These are phyloP conservation scores for Pseudocercospora eumusae DNA, from an alignment of 2,329 filamentous ascomycete genomes.

Conservation along the genomic window DNA sequence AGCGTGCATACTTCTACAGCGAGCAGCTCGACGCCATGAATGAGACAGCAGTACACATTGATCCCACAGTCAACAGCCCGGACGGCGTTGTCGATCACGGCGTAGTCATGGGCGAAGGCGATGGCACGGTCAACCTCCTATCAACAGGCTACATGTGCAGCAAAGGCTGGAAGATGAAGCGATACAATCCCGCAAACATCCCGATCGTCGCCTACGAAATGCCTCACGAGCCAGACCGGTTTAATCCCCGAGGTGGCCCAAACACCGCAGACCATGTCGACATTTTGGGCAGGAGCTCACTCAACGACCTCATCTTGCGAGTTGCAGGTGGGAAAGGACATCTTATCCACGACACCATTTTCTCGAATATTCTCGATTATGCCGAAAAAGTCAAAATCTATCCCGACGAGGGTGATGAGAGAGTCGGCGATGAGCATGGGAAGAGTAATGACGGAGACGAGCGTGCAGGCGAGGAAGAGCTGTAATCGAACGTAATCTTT, in stretches of 20 bases:
- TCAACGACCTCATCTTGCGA: constrained; percentile 87
- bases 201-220: constrained; percentile 89
- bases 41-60: constrained; percentile 55
- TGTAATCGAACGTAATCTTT: too few species aligned
- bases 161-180: constrained; percentile 87
- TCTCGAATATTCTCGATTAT: constrained; percentile 81
- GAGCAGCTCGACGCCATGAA: constrained; percentile 65
- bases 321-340: constrained; percentile 85
- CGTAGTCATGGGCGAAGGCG: constrained; percentile 92
- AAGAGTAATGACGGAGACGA: neutral
- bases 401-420: constrained; percentile 22
- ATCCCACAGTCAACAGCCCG: constrained; percentile 69
- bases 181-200: constrained; percentile 85
- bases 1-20: constrained; percentile 89
- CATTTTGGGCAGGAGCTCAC: constrained; percentile 80
- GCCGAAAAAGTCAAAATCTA: constrained; percentile 65
- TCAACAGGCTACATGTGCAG: constrained; percentile 96
- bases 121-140: constrained; percentile 92
- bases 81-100: constrained; percentile 71
- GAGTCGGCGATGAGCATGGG: constrained; percentile 12
- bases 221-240: constrained; percentile 92
- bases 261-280: constrained; percentile 89
- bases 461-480: too few species aligned
- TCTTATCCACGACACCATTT: constrained; percentile 72
- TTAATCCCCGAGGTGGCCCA: constrained; percentile 73